These are phyloP conservation scores for Sugiyamaella pinicola DNA, from an alignment of 1,139 yeast genomes.

Conservation along the genomic window DNA sequence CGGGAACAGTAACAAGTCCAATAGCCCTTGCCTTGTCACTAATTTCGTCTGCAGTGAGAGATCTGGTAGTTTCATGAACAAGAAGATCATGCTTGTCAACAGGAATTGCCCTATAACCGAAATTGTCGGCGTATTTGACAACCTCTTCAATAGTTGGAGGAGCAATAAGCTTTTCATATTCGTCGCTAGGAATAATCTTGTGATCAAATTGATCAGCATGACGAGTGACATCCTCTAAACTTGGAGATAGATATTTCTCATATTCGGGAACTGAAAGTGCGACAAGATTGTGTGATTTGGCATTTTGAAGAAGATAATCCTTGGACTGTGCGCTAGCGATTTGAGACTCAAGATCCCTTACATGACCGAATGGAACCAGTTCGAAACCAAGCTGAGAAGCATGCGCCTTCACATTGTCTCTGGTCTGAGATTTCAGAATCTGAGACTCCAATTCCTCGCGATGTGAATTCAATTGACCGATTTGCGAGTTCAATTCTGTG, in stretches of 20 bases:
- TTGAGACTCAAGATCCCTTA: conserved; percentile 17
- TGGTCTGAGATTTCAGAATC: background rate
- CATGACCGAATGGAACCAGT: conserved; percentile 6
- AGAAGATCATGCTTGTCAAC: conserved; percentile 22
- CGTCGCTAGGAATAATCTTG: conserved; percentile 33
- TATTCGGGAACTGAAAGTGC: conserved; percentile 35
- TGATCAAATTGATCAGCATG: conserved; percentile 37
- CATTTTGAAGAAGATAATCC: conserved; percentile 35
- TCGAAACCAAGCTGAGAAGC: conserved; percentile 41
- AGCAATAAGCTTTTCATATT: conserved; percentile 30
- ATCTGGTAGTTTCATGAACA: conserved; percentile 21
- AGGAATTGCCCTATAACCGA: conserved; percentile 30
- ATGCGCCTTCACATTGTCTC: conserved; percentile 25
- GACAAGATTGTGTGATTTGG: conserved; percentile 23
- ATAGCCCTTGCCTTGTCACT: conserved; percentile 28
- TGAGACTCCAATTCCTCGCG: background rate
- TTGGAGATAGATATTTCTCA: conserved; percentile 25
- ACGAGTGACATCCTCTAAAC: conserved; percentile 15
- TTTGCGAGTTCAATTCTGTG: conserved; percentile 1
- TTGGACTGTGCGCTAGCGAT: conserved; percentile 29
- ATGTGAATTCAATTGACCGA: background rate
- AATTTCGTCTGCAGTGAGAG: conserved; percentile 28
- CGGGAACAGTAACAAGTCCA: conserved; percentile 30
- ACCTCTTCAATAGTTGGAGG: conserved; percentile 35
- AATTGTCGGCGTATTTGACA: conserved; percentile 32